Conservation (phyloP, 148 eudicot genomes). For the Tetragonia tetragonoides region DNA sequence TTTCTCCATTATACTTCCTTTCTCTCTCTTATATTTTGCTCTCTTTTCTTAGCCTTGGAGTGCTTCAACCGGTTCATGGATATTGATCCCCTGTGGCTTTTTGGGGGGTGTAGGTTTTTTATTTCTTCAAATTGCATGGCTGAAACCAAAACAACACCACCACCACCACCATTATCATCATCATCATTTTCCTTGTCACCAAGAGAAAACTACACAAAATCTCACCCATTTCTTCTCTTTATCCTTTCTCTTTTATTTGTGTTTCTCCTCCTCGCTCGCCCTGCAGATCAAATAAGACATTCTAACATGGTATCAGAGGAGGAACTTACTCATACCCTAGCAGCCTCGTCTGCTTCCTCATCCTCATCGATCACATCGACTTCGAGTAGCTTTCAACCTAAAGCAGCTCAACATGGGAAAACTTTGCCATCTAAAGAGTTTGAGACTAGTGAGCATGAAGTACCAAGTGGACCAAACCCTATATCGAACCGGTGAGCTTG, state of each 20-base stretch:
- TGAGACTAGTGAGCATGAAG: slow-evolving; percentile 64
- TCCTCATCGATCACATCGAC: slow-evolving; percentile 17
- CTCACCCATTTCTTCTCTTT: slow-evolving; percentile 34
- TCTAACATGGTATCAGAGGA: slow-evolving; percentile 30
- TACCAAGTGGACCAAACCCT: slow-evolving; percentile 92
- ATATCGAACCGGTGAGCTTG: slow-evolving; percentile 60
- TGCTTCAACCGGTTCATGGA: slow-evolving; percentile 55
- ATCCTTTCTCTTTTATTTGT: slow-evolving; percentile 33
- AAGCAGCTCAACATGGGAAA: slow-evolving; percentile 18
- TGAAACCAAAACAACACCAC: slow-evolving; percentile 23
- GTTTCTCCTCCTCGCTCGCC: slow-evolving; percentile 38
- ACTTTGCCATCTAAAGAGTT: slow-evolving; percentile 39
- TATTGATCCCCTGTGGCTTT: slow-evolving; percentile 64
- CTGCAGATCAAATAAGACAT: slow-evolving; percentile 24
- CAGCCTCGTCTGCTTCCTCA: slow-evolving; percentile 3
- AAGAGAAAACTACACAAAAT: slow-evolving; percentile 28
- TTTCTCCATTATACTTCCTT: slow-evolving; percentile 6
- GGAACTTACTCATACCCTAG: slow-evolving; percentile 25
- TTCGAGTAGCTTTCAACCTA: slow-evolving; percentile 20
- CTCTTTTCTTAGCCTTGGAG: slow-evolving; percentile 24
- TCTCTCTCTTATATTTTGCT: slow-evolving; percentile 3
- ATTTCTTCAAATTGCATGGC: slow-evolving; percentile 61
- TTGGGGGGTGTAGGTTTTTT: slow-evolving; percentile 71
- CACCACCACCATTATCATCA: slow-evolving; percentile 15
- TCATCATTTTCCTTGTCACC: slow-evolving; percentile 13